Evolutionary conservation across 2,329 filamentous ascomycete species (phyloP).

Genomic region (Juglanconis sp.): DNA sequence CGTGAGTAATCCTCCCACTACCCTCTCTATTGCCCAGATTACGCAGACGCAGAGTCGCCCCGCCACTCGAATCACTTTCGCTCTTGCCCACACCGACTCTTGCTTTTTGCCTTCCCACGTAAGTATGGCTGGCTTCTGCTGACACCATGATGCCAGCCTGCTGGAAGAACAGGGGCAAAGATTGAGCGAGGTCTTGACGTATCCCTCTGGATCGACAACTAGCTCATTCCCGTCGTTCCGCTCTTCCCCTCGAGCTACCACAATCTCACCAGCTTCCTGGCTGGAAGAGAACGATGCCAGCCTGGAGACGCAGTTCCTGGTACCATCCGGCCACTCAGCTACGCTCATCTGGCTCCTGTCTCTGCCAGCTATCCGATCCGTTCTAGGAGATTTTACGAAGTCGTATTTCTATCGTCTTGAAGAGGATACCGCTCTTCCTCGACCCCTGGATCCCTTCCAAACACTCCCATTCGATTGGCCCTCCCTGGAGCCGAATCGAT

Average conservation of each 20-base stretch:
- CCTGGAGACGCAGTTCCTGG: conserved; percentile 33
- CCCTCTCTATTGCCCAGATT: conserved; percentile 19
- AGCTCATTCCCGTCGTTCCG: conserved; percentile 11
- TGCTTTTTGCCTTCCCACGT: conserved; percentile 24
- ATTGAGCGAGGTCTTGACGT: conserved; percentile 18
- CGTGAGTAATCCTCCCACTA: conserved; percentile 9
- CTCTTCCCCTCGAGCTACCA: conserved; percentile 10
- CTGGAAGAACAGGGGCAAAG: conserved; percentile 25
- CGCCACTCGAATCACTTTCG: neutral
- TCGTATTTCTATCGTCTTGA: conserved; percentile 34
- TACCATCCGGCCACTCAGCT: conserved; percentile 33
- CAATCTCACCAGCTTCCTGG: conserved; percentile 17
- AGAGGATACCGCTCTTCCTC: conserved; percentile 29
- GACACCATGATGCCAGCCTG: conserved; percentile 13
- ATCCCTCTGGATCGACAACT: neutral
- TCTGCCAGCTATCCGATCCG: conserved; percentile 30
- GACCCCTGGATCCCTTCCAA: conserved; percentile 26
- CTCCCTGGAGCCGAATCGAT: conserved; percentile 23
- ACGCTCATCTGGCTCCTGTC: conserved; percentile 32
- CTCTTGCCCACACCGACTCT: conserved; percentile 1
- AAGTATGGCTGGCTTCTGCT: conserved; percentile 17
- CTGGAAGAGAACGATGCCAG: conserved; percentile 22
- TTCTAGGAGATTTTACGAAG: conserved; percentile 30
- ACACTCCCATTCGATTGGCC: conserved; percentile 26
- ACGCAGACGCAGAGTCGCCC: conserved; percentile 23